Conservation (phyloP, 2,329 filamentous ascomycete genomes). For the Pestalotiopsis sp. region DNA sequence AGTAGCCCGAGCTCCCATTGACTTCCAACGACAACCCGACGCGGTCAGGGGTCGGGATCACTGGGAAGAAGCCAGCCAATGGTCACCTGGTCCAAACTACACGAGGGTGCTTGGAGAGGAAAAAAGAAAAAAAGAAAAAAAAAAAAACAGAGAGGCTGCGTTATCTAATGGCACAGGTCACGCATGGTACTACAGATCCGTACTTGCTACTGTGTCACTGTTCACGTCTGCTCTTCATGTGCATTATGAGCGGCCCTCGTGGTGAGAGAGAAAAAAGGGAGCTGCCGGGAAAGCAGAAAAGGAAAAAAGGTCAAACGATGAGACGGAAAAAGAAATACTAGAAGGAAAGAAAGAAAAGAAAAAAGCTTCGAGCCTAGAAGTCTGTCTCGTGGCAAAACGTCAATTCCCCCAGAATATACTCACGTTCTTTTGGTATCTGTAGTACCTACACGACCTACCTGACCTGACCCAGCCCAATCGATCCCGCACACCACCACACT, state of each 20-base stretch:
- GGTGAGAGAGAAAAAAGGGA: background rate
- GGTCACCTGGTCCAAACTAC: background rate
- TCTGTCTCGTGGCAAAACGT: background rate
- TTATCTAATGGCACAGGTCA: background rate
- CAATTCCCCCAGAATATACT: background rate
- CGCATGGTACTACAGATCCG: background rate
- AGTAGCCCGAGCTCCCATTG: conserved; percentile 2
- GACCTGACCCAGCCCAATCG: background rate
- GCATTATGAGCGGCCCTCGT: background rate
- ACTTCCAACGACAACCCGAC: background rate
- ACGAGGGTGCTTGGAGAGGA: background rate
- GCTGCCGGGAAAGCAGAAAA: background rate
- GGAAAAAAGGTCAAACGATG: background rate
- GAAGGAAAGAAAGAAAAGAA: background rate
- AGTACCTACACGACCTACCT: background rate
- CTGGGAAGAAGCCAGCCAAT: background rate
- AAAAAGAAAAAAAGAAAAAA: background rate
- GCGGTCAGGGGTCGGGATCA: background rate
- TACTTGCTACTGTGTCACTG: background rate
- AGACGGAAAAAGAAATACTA: background rate
- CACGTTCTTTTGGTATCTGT: background rate
- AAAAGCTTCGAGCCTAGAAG: background rate
- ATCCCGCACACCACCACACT: background rate
- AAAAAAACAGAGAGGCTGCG: background rate
- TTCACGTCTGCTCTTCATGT: background rate